phyloP scores from a whole-genome alignment of 2,329 filamentous ascomycete species.

The Pezicula carpinea region DNA sequence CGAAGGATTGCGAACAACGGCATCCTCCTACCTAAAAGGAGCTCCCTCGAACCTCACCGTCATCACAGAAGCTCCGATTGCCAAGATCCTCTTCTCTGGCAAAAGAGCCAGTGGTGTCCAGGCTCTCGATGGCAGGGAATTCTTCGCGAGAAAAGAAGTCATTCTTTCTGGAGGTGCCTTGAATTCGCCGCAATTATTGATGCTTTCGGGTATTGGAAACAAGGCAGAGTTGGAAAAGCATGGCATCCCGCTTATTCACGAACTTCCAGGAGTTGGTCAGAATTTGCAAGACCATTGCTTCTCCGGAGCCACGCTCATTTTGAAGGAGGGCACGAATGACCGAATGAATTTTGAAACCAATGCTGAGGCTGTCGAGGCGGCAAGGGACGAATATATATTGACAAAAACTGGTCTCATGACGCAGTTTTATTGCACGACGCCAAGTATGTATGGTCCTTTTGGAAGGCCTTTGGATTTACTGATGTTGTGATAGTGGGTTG shows the following conservation, averaged over 20 bases:
- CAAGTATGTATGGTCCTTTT: conserved; percentile 12
- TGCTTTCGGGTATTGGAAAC: conserved; percentile 41
- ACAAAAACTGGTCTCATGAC: conserved; percentile 36
- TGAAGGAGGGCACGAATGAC: conserved; percentile 36
- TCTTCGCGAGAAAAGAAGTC: conserved; percentile 30
- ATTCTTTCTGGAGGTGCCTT: conserved; percentile 38
- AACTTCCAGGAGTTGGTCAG: conserved; percentile 34
- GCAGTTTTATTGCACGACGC: conserved; percentile 33
- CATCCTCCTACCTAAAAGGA: conserved; percentile 42
- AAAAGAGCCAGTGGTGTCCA: conserved; percentile 42
- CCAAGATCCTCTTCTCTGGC: conserved; percentile 41
- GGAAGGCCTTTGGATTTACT: too few species aligned
- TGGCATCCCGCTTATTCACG: conserved; percentile 31
- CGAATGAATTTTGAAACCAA: conserved; percentile 42
- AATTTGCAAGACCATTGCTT: conserved; percentile 36
- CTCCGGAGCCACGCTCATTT: conserved; percentile 34
- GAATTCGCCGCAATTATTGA: conserved; percentile 38
- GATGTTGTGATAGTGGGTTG: conserved; percentile 29
- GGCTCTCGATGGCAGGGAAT: conserved; percentile 33
- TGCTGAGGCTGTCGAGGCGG: conserved; percentile 36
- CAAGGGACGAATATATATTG: conserved; percentile 42
- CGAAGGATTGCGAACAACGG: conserved; percentile 44
- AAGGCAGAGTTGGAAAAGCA: conserved; percentile 29
- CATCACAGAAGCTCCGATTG: conserved; percentile 42
- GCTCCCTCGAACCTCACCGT: conserved; percentile 48